Evolutionary conservation across 768 basidiomycete species (phyloP), one percentile per base, ranked within the genome.

Genomic region (Rhodotorula toruloides): DNA sequence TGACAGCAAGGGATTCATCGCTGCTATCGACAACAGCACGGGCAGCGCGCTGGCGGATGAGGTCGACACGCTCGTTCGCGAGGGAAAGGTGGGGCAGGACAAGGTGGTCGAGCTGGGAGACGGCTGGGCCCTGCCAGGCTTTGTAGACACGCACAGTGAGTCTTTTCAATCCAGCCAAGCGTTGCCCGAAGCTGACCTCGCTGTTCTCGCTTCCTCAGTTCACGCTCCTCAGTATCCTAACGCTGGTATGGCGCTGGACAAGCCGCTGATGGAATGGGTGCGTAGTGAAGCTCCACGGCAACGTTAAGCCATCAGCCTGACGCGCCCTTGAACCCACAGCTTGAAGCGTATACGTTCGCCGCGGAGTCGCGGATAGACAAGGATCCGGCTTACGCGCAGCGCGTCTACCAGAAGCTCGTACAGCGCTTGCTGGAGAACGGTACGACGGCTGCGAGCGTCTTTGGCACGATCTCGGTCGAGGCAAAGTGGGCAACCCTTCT

Each of bases 171-270:
- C 16, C 8, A n/a, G 16, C 27, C 1, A 7, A 14, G 8, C 3
- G 10, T 4, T 11, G 54, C 10, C 36, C 22, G n/a, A 14, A 39
- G 6, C 12, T 36, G 25, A 8, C n/a, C 6, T 54, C 13, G 55
- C 14, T 2, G n/a, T 9, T 14, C 48, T 31, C 29, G n/a, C 46
- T 5, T 11, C 5, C 31, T n/a, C 43, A 65, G 70, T 91, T 0
- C 91, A 93, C 75, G 90, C 90, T 0, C 89, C 91, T 1, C 91
- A 93, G 75, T 91, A 88, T 75, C 80, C 91, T 40, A 92, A 91
- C 65, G 87, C 90, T 61, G 91, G 91, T 5, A 90, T 85, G 2
- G 90, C 91, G 1, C 81, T 92, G 8, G 88, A 93, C 76, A 81
- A 90, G 4, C 73, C 73, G 22, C 64, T 75, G n/a, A 74, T 75